Evolutionary conservation across 1,284 basidiomycete species (phyloP).

Genomic region (Pterulicium gracile): DNA sequence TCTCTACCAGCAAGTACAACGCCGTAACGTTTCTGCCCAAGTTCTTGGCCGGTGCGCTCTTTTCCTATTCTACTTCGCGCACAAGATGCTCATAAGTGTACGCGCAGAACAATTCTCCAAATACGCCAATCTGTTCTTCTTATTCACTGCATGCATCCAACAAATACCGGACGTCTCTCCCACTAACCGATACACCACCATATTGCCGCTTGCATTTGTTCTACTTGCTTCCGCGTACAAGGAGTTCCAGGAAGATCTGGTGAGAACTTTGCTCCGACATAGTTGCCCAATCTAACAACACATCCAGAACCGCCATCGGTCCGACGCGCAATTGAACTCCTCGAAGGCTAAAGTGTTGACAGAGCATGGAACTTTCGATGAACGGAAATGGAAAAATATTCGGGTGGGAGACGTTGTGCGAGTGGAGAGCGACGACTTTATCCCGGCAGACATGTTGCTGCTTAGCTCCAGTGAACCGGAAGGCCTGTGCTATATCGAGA

Average conservation of each 20-base stretch:
- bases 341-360: conserved; percentile 73
- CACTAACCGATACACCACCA: conserved; percentile 93
- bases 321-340: conserved; percentile 87
- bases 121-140: conserved; percentile 98
- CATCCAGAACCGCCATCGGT: conserved; percentile 95
- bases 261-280: conserved; percentile 19
- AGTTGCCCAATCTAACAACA: too few relatives aligned
- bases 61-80: background rate
- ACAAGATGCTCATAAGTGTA: background rate
- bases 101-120: conserved; percentile 90
- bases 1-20: conserved; percentile 96
- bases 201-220: conserved; percentile 84
- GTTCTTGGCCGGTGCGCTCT: conserved; percentile 76
- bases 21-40: conserved; percentile 84
- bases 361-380: conserved; percentile 54
- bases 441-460: conserved; percentile 90
- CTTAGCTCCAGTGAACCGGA: conserved; percentile 92
- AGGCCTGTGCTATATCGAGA: conserved; percentile 96
- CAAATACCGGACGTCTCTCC: conserved; percentile 98
- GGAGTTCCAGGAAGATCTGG: conserved; percentile 90
- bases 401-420: conserved; percentile 89
- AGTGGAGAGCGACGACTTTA: conserved; percentile 87
- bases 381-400: conserved; percentile 83
- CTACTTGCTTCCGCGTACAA: conserved; percentile 95
- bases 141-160: conserved; percentile 97